Base-by-base conservation (phyloP, 2,329 filamentous ascomycete species). In the Didymellaceae sp. region DNA sequence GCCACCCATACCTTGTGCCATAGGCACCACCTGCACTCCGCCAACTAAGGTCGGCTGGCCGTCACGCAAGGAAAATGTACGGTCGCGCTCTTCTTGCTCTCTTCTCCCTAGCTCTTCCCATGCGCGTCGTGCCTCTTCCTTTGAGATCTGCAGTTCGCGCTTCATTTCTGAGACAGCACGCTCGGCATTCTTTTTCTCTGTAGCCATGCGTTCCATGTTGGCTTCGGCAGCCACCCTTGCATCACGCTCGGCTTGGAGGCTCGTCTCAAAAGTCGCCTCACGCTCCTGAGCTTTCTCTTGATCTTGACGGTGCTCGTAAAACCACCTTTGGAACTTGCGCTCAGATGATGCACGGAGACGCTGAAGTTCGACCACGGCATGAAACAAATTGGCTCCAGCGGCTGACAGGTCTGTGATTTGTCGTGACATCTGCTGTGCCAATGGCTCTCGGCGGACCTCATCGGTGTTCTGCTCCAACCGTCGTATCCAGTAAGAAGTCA, bases 351-450 rank as follows among this genome's bases (percentile, higher is more conserved):
- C 94, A 33, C 94, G 88, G 20, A 99, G 80, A 22, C 94, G 87
- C 72, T 99, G 94, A 35, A 99, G 79, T 74, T 99, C 94, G 3
- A 99, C 94, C 0, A 99, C 92, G 8, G 94, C 94, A 71, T 99
- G 94, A 73, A 99, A 99, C 0, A 99, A 80, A 63, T 99, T 99
- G 5, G 94, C 94, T 10, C 94, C 94, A 1, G 94, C 94, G 6
- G 94, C 94, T 20, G 94, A 97, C n/a, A 99, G 81, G 70, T 99
- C 94, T 0, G 91, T 96, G 44, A 99, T 93, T 71, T 99, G 94
- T 24, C 94, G 87, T 9, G 91, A 90, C 66, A 97, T 84, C 67
- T 97, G 92, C 53, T 92, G 86, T 37, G 88, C 91, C 20, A 97
- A 77, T 0, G 93, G 90, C 61, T 95, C 90, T 10, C 86, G 82